Conservation (phyloP, 1,284 basidiomycete genomes). For the Cystobasidium pallidum region DNA sequence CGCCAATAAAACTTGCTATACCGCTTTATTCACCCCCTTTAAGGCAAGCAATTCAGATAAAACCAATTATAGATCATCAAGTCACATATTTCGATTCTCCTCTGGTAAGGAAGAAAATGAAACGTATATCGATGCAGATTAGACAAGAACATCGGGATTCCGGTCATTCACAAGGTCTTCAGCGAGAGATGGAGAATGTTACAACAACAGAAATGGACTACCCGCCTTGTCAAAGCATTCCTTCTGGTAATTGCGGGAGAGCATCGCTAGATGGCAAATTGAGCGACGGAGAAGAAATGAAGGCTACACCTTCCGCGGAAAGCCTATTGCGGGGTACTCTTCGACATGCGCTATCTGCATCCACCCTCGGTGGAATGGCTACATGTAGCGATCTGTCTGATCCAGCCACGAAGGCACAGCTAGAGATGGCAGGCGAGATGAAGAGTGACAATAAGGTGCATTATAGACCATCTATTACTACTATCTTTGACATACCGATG, state of each 20-base stretch:
- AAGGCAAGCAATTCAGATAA: not conserved
- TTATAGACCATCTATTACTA: conserved; percentile 13
- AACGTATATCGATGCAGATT: conserved; percentile 2
- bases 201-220: not conserved
- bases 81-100: conserved; percentile 15
- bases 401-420: not conserved
- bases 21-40: conserved; percentile 24
- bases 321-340: conserved; percentile 14
- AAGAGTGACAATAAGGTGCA: not conserved
- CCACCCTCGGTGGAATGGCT: not conserved
- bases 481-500: conserved; percentile 13
- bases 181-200: not conserved
- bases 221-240: not conserved
- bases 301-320: conserved; percentile 7
- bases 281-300: not conserved
- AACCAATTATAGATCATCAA: not conserved
- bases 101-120: conserved; percentile 6
- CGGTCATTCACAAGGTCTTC: too few species aligned
- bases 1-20: too few species aligned
- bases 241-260: too few species aligned
- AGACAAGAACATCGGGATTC: conserved; percentile 2
- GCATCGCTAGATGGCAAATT: not conserved
- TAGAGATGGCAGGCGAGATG: not conserved
- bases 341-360: conserved; percentile 15
- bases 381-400: not conserved